phyloP scores from a whole-genome alignment of 768 basidiomycete genomes.

The Collybia sordida region DNA sequence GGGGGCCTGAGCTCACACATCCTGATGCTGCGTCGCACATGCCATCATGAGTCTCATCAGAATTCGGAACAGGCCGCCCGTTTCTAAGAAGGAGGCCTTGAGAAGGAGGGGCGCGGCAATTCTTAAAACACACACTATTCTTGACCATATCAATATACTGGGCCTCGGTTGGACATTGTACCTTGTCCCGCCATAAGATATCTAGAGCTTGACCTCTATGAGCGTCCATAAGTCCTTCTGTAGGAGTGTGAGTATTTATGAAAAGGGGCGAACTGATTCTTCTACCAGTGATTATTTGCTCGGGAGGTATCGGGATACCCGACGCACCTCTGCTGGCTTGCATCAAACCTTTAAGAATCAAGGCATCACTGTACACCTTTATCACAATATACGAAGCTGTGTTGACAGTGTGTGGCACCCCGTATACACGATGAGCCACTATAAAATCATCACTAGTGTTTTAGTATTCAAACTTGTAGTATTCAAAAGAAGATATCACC shows the following conservation, averaged over 20 bases:
- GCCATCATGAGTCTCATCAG: slow-evolving; percentile 97
- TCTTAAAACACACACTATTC: slow-evolving; percentile 58
- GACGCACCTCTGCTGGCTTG: neutral
- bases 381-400: slow-evolving; percentile 94
- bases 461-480: neutral
- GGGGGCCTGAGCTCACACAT: slow-evolving; percentile 48
- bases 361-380: slow-evolving; percentile 76
- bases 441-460: slow-evolving; percentile 14
- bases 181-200: slow-evolving; percentile 87
- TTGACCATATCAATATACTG: slow-evolving; percentile 95
- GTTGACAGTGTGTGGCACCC: slow-evolving; percentile 93
- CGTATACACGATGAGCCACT: slow-evolving; percentile 95
- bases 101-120: neutral
- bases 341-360: neutral
- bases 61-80: slow-evolving; percentile 87
- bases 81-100: slow-evolving; percentile 54
- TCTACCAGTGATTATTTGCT: slow-evolving; percentile 1
- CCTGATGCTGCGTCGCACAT: slow-evolving; percentile 57
- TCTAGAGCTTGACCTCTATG: slow-evolving; percentile 95
- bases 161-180: slow-evolving; percentile 91
- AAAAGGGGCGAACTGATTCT: neutral
- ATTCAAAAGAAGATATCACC: slow-evolving; percentile 36
- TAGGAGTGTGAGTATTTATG: neutral
- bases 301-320: neutral
- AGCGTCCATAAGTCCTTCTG: slow-evolving; percentile 67